These are phyloP conservation scores for Macaranga tanarius DNA, from an alignment of 441 rosid genomes.

Conservation along the genomic window DNA sequence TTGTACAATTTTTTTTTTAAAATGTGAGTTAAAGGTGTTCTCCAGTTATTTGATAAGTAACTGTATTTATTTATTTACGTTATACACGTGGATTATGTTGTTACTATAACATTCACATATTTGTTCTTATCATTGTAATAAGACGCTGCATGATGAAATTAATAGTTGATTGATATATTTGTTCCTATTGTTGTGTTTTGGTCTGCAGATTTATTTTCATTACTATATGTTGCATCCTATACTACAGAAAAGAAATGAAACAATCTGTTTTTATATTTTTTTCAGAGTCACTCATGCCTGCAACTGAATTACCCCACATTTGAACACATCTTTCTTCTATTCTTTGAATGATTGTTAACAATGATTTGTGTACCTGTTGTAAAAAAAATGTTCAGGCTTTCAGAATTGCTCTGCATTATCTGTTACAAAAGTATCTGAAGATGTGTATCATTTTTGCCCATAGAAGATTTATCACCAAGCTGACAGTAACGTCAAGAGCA, in stretches of 20 bases:
- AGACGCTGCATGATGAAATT: conserved; percentile 27
- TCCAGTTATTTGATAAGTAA: conserved; percentile 18
- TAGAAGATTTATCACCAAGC: conserved; percentile 22
- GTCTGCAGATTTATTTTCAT: not conserved
- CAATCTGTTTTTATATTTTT: not conserved
- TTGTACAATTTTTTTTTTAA: not conserved
- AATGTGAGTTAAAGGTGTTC: not conserved
- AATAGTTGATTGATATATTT: conserved; percentile 19
- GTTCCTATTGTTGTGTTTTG: conserved; percentile 3
- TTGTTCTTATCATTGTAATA: conserved; percentile 29
- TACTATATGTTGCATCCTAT: not conserved
- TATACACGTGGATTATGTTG: conserved; percentile 22
- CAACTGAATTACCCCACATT: conserved; percentile 20
- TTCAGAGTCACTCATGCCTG: conserved; percentile 13
- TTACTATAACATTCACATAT: conserved; percentile 30
- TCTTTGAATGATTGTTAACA: conserved; percentile 11
- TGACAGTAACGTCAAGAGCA: conserved; percentile 34
- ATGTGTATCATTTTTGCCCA: conserved; percentile 7
- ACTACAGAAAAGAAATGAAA: not conserved
- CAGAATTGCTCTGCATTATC: conserved; percentile 21
- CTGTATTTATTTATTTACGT: conserved; percentile 13
- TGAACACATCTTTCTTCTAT: conserved; percentile 9
- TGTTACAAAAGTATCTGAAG: conserved; percentile 17
- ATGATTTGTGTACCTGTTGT: conserved; percentile 21
- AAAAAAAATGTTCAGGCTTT: conserved; percentile 16